These are phyloP conservation scores for Casaregolazyma suthepensis DNA, from an alignment of 1,139 yeast genomes.

Conservation along the genomic window DNA sequence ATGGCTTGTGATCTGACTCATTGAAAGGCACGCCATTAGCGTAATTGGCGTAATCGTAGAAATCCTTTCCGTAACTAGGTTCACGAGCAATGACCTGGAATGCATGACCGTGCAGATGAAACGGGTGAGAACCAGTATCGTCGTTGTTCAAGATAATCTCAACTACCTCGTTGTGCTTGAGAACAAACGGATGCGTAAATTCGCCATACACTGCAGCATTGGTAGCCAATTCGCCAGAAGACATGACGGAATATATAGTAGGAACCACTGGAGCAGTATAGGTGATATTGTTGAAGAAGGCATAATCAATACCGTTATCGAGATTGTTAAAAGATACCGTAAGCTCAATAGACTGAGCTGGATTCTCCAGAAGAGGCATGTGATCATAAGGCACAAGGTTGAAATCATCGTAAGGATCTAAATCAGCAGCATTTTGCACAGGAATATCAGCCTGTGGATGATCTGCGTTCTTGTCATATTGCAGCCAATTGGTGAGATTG, in stretches of 20 bases:
- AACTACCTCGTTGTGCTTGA: slow-evolving; percentile 57
- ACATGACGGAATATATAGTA: slow-evolving; percentile 61
- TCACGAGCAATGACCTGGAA: slow-evolving; percentile 65
- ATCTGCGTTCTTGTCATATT: slow-evolving; percentile 45
- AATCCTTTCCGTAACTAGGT: slow-evolving; percentile 41
- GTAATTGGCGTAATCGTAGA: background rate
- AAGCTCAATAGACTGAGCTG: slow-evolving; percentile 61
- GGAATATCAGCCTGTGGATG: slow-evolving; percentile 40
- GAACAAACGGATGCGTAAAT: slow-evolving; percentile 65
- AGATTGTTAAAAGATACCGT: slow-evolving; percentile 75
- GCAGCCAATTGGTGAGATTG: slow-evolving; percentile 67
- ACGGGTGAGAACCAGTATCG: slow-evolving; percentile 77
- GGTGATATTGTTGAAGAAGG: slow-evolving; percentile 78
- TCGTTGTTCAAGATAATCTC: slow-evolving; percentile 63
- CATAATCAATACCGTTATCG: slow-evolving; percentile 78
- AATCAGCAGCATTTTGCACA: slow-evolving; percentile 33
- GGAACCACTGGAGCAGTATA: slow-evolving; percentile 78
- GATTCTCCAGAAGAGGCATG: slow-evolving; percentile 48
- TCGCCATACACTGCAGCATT: slow-evolving; percentile 66
- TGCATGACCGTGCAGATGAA: slow-evolving; percentile 77
- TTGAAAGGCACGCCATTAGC: slow-evolving; percentile 45
- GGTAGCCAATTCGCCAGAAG: slow-evolving; percentile 41
- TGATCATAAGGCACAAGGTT: slow-evolving; percentile 53
- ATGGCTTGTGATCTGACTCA: slow-evolving; percentile 35
- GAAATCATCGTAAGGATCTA: slow-evolving; percentile 47